A percentile compares a stretch with the other conserved stretches of the same genome.
Evolutionary conservation across 805 yeast genomes (phyloP).

Genomic region (Pichia exigua): DNA sequence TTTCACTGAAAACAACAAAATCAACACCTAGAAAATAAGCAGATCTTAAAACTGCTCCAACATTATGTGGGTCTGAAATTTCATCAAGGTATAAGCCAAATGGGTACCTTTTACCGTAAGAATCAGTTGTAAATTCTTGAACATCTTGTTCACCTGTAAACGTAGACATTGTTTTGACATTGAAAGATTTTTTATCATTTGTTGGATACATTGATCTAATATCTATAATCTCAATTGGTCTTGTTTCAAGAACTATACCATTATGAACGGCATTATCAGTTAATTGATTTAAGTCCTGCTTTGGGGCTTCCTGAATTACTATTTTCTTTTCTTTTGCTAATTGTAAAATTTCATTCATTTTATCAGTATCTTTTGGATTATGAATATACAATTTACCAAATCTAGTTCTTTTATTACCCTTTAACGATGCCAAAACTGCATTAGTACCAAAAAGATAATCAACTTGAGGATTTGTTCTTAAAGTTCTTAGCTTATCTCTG

Average conservation of each 20-base stretch:
- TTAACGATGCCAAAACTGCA: constrained; percentile 64
- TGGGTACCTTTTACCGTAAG: constrained; percentile 36
- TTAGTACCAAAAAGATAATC: constrained; percentile 76
- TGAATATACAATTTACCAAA: constrained; percentile 46
- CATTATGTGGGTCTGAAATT: constrained; percentile 77
- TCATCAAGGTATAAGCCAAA: constrained; percentile 72
- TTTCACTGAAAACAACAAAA: constrained; percentile 60
- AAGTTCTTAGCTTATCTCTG: constrained; percentile 12
- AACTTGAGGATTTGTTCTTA: constrained; percentile 36
- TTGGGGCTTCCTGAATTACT: constrained; percentile 25
- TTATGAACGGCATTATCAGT: constrained; percentile 72
- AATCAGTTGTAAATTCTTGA: not conserved
- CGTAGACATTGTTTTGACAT: not conserved
- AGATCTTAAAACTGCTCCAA: constrained; percentile 75
- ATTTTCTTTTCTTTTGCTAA: constrained; percentile 40
- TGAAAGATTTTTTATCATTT: constrained; percentile 1
- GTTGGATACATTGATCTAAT: constrained; percentile 1
- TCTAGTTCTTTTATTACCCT: constrained; percentile 44
- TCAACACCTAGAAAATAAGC: constrained; percentile 82
- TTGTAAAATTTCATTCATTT: constrained; percentile 33
- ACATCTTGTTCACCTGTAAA: not conserved
- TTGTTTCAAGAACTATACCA: constrained; percentile 66
- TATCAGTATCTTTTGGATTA: constrained; percentile 25
- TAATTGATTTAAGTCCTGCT: constrained; percentile 50
- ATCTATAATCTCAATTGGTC: constrained; percentile 33